These are phyloP conservation scores for Leccinum fibrillosum DNA, from an alignment of 768 basidiomycete species.

Conservation along the genomic window DNA sequence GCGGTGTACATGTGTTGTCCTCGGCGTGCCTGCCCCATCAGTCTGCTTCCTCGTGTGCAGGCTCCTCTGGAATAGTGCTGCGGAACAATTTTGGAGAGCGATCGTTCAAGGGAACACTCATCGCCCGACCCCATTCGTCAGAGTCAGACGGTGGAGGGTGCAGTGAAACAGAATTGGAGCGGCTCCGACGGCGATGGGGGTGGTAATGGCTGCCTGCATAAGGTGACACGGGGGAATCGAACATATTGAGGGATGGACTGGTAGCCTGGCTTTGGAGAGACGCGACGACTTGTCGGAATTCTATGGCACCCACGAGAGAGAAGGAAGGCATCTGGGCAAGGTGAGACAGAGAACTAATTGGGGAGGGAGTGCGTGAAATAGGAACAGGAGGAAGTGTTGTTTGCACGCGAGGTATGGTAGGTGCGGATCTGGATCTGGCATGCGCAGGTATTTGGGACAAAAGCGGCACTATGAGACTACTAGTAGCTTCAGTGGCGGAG, in stretches of 20 bases:
- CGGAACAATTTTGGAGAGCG: slow-evolving; percentile 39
- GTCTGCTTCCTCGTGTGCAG: slow-evolving; percentile 9
- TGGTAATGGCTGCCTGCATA: slow-evolving; percentile 78
- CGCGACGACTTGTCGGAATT: slow-evolving; percentile 89
- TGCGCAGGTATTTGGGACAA: slow-evolving; percentile 35
- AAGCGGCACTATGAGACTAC: slow-evolving; percentile 16
- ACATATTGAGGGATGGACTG: slow-evolving; percentile 53
- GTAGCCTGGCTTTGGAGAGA: slow-evolving; percentile 72
- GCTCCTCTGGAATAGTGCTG: slow-evolving; percentile 25
- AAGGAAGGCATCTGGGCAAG: slow-evolving; percentile 70
- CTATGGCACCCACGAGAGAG: slow-evolving; percentile 91
- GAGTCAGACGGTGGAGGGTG: slow-evolving; percentile 26
- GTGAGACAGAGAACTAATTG: slow-evolving; percentile 36
- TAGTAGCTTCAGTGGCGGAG: neutral
- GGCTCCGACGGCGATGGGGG: slow-evolving; percentile 29
- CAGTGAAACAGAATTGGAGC: slow-evolving; percentile 33
- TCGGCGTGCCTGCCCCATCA: no score
- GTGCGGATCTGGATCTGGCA: slow-evolving; percentile 37
- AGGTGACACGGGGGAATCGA: slow-evolving; percentile 66
- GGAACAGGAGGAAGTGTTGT: slow-evolving; percentile 41
- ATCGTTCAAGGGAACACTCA: slow-evolving; percentile 51
- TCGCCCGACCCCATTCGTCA: slow-evolving; percentile 50
- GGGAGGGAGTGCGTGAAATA: slow-evolving; percentile 48
- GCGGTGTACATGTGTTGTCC: slow-evolving; percentile 11
- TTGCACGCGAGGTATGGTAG: slow-evolving; percentile 36